Base-by-base conservation (phyloP, 2,329 filamentous ascomycete genomes). In the Phialophora tarda region DNA sequence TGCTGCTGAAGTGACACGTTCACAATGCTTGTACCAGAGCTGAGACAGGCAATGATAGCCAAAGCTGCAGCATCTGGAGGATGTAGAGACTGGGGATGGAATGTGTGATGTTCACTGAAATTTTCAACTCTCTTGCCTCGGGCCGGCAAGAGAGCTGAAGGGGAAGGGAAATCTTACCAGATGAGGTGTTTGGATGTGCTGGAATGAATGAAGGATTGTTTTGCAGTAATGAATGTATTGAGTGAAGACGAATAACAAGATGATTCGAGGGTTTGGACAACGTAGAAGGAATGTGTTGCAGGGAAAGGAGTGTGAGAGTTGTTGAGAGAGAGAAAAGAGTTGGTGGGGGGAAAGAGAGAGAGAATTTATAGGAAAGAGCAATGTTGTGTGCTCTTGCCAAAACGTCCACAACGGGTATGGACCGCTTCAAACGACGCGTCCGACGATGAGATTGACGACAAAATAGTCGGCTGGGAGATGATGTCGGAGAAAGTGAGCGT, bases 191-290 rank as follows among this genome's bases (percentile, higher is more conserved):
- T 12, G 30, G 57, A 50, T 26, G 34, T 57, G 51, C 14, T 30
- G 50, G 14, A 63, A 32, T 44, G 61, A 63, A 62, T 59, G 51
- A 53, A 32, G 63, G 61, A 53, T 28, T 32, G 55, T 28, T 23
- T 57, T 57, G 65, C 28, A 53, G 56, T 58, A 63, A 67, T 30
- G 59, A 63, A 66, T 63, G 64, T 56, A 51, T 47, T 59, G 64
- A 62, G 41, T 54, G 62, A 62, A 62, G 38, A 64, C 38, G 61
- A 67, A 65, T 61, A 61, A 30, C 55, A 51, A 63, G 48, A 58
- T 26, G 44, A 59, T 34, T 59, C 41, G 57, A 59, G 26, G 57
- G 23, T n/a, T 24, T 28, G 48, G 51, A 55, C 30, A 56, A 59
- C 24, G 51, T 28, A 53, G 64, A 57, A 63, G 28, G 59, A 69